Conservation (phyloP, 495 filamentous ascomycete species). For the Durotheca rogersii region DNA sequence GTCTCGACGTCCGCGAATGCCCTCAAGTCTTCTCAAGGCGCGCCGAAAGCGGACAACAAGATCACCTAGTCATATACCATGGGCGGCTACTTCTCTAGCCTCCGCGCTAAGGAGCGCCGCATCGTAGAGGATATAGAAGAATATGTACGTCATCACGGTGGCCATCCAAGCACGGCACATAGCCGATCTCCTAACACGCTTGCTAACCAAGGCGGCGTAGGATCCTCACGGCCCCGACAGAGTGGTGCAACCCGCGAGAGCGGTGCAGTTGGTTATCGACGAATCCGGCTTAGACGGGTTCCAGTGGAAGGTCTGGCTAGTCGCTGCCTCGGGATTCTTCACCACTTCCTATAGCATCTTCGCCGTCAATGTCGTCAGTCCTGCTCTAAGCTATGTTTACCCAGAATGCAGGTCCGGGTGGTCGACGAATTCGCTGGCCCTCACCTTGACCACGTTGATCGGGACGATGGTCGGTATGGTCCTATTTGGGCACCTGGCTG, state of each 20-base stretch:
- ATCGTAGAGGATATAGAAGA: conserved; percentile 25
- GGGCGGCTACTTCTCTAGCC: conserved; percentile 24
- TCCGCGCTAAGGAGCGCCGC: conserved; percentile 10
- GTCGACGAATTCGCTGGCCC: conserved; percentile 24
- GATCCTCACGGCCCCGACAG: conserved; percentile 27
- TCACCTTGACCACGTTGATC: conserved; percentile 59
- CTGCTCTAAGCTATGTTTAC: conserved; percentile 61
- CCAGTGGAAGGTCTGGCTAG: conserved; percentile 44
- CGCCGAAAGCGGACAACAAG: too few relatives aligned
- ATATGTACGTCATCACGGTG: conserved; percentile 7
- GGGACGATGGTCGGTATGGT: conserved; percentile 63
- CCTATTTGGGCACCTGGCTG: conserved; percentile 62
- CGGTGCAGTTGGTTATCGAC: conserved; percentile 31
- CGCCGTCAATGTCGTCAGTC: conserved; percentile 60
- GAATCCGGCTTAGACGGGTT: conserved; percentile 34
- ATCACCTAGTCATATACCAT: neutral
- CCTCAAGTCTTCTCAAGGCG: too few relatives aligned
- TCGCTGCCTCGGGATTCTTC: conserved; percentile 67
- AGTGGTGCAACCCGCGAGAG: too few relatives aligned
- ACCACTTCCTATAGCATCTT: conserved; percentile 69
- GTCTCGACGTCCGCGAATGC: too few relatives aligned
- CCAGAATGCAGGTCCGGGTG: conserved; percentile 38
- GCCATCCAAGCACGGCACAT: neutral
- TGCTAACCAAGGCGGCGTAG: conserved; percentile 10
- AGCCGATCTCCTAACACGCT: neutral